Percentiles rank a stretch among this genome's conserved stretches.
Conservation (phyloP, 805 yeast species). For the Nakazawaea molendinolei region DNA sequence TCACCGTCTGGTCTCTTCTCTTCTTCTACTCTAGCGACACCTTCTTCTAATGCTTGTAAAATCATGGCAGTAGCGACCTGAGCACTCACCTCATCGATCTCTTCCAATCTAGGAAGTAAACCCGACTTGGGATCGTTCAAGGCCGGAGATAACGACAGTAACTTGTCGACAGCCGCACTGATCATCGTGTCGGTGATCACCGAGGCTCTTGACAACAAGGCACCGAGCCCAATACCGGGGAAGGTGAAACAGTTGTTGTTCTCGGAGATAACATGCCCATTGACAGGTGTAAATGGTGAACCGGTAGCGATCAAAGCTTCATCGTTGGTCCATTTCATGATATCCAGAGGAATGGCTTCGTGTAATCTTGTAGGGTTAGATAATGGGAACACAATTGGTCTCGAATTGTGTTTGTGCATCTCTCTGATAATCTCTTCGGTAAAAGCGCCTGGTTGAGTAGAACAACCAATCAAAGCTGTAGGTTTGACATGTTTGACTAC, state of each 20-base stretch:
- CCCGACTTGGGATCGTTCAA: slow-evolving; percentile 69
- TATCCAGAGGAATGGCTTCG: slow-evolving; percentile 88
- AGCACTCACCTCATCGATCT: slow-evolving; percentile 82
- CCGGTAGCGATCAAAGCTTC: slow-evolving; percentile 94
- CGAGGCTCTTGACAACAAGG: slow-evolving; percentile 81
- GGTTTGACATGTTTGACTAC: slow-evolving; percentile 74
- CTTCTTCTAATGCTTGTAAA: slow-evolving; percentile 81
- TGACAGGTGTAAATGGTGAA: slow-evolving; percentile 93
- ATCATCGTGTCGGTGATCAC: slow-evolving; percentile 86
- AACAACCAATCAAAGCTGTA: slow-evolving; percentile 88
- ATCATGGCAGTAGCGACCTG: slow-evolving; percentile 92
- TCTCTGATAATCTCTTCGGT: slow-evolving; percentile 79
- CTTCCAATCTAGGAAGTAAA: slow-evolving; percentile 80
- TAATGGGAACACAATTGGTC: slow-evolving; percentile 92
- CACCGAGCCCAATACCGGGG: slow-evolving; percentile 98
- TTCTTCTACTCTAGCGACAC: slow-evolving; percentile 69
- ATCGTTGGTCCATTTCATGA: slow-evolving; percentile 87
- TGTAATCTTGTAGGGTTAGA: slow-evolving; percentile 94
- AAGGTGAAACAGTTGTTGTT: slow-evolving; percentile 95
- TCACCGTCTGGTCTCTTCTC: slow-evolving; percentile 60
- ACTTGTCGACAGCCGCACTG: slow-evolving; percentile 90
- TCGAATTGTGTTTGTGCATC: slow-evolving; percentile 80
- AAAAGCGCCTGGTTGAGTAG: slow-evolving; percentile 94
- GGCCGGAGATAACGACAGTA: slow-evolving; percentile 83
- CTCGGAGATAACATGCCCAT: slow-evolving; percentile 85